Percentiles rank a stretch among this genome's conserved stretches.
Evolutionary conservation across 106 monocot species (phyloP).

Genomic region (Ottelia alismoides): DNA sequence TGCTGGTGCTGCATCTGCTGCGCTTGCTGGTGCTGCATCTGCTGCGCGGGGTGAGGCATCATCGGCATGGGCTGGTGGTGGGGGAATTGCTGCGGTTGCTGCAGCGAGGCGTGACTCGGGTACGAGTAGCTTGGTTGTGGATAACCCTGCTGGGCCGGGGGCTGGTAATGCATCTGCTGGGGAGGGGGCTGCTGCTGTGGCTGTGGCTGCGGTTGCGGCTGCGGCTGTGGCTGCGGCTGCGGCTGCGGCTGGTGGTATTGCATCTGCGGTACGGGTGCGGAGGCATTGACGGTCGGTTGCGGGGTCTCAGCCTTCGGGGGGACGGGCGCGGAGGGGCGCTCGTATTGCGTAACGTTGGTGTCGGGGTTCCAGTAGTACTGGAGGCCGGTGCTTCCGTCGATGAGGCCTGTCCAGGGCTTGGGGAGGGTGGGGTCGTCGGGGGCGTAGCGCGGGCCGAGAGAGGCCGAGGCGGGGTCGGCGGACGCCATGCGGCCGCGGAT

Average conservation of each 20-base stretch:
- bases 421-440: conserved; percentile 5
- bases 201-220: background rate
- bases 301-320: background rate
- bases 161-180: background rate
- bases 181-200: background rate
- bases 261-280: background rate
- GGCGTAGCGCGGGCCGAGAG: conserved; percentile 1
- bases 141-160: background rate
- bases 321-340: background rate
- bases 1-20: background rate
- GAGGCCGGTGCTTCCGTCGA: conserved; percentile 4
- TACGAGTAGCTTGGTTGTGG: no score
- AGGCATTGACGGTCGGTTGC: background rate
- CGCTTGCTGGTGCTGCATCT: background rate
- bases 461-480: background rate
- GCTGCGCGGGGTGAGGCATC: no score
- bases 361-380: conserved; percentile 9
- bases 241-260: conserved; percentile 1
- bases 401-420: conserved; percentile 3
- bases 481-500: no score
- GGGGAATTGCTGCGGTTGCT: background rate
- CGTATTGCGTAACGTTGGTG: conserved; percentile 10
- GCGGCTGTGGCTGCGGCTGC: background rate
- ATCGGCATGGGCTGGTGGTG: no score
- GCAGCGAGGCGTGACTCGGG: no score